Base-by-base conservation (phyloP, 2,329 filamentous ascomycete species). In the Daldinia eschscholtzii region DNA sequence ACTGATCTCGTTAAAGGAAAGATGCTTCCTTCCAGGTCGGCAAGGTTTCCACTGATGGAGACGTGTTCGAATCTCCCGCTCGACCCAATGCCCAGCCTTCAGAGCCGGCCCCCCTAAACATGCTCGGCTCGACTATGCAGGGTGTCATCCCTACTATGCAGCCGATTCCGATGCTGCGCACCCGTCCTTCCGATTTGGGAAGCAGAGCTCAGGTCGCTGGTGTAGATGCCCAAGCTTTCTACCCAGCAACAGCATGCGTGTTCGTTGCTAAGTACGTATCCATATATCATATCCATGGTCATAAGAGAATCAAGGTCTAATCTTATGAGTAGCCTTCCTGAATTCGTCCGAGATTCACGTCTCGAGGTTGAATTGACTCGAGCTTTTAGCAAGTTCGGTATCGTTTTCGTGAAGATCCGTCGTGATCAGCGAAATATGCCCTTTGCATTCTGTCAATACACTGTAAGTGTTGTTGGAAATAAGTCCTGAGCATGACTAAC, bases 191-290 rank as follows among this genome's bases (percentile, higher is more conserved):
- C 10, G 56, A 69, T 30, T 9, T 64, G 15, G 61, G 65, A 41
- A 74, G 39, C 44, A 71, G 76, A 46, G 62, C 76, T 50, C 65
- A 72, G 35, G 70, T 75, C 57, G 74, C 74, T n/a, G 74, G 75
- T 9, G 76, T 83, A 2, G 85, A 88, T 72, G 84, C 86, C 3
- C 87, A 89, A 73, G 79, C 79, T 0, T 78, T 84, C 39, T 87
- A 86, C 60, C 84, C 87, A 0, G 82, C 87, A 0, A 83, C 83
- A 6, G 85, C 86, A 42, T 91, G 89, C 73, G 83, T 91, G 39
- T 91, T 91, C 72, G 88, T 90, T 41, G 89, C 89, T 35, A 91
- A 91, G 89, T 91, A 83, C 81, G 86, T 82, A 28, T 26, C 55
- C 41, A 37, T 1, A 39, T 56, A 39, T 15, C 15, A 46, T 12